A percentile compares a stretch with the other conserved stretches of the same genome.
Evolutionary conservation across 208 protist genomes (phyloP).

Genomic region (Crithidia expoeki): DNA sequence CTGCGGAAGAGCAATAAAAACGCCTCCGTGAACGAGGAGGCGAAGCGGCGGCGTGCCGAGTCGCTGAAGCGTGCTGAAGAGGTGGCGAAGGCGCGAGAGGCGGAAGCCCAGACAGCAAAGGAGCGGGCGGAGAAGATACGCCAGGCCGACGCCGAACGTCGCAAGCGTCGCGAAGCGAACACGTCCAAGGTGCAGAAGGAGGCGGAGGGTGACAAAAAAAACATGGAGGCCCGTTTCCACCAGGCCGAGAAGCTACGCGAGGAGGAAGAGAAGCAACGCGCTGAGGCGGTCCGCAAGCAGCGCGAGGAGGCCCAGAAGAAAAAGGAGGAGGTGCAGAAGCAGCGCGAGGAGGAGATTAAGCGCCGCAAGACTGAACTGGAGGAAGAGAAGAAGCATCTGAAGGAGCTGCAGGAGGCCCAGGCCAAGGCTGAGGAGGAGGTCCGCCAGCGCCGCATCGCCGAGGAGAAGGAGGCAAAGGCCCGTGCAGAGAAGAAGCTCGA

Average conservation of each 20-base stretch:
- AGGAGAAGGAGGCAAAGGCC: constrained; percentile 44
- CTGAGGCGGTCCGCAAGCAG: constrained; percentile 31
- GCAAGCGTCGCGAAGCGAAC: constrained; percentile 34
- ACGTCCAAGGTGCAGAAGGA: constrained; percentile 20
- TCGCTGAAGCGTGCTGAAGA: constrained; percentile 30
- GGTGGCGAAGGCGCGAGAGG: constrained; percentile 29
- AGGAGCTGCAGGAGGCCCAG: constrained; percentile 43
- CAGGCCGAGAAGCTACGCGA: constrained; percentile 32
- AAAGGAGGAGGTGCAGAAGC: constrained; percentile 39
- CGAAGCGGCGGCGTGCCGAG: constrained; percentile 26
- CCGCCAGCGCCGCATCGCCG: constrained; percentile 30
- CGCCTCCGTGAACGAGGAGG: constrained; percentile 8
- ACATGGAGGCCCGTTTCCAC: constrained; percentile 13
- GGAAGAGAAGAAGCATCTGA: constrained; percentile 35
- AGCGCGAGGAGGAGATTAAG: constrained; percentile 50
- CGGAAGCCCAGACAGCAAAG: constrained; percentile 22
- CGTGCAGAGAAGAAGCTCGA: constrained; percentile 28
- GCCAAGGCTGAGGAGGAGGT: constrained; percentile 43
- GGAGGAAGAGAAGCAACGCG: constrained; percentile 41
- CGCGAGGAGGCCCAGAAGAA: constrained; percentile 34
- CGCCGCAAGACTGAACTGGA: constrained; percentile 33
- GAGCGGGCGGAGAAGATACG: constrained; percentile 36
- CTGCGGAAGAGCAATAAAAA: constrained; percentile 39
- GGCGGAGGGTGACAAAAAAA: constrained; percentile 24
- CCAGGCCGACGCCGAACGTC: constrained; percentile 31